Base-by-base conservation (phyloP, 1,139 yeast species). In the Scheffersomyces quercinus region DNA sequence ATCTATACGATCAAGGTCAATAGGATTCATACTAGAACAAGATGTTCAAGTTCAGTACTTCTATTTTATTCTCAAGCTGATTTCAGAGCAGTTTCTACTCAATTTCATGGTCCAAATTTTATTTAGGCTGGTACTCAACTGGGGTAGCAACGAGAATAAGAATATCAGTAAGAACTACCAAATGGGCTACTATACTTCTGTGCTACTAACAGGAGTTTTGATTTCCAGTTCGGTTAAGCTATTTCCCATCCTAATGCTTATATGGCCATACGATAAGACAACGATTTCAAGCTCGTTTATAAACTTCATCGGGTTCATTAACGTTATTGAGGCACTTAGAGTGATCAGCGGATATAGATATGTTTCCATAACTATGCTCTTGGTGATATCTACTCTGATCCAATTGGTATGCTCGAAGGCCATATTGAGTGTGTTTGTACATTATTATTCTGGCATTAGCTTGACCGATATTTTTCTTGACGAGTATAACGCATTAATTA, bases 231-330 rank as follows among this genome's bases (percentile, higher is more conserved):
- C 89, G 0, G 83, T 93, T 34, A 88, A 85, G 57, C 72, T 93
- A 20, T 85, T 91, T 49, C 99, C 99, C 0, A 86, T 95, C n/a
- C 70, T 93, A 30, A 91, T 91, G 91, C 73, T 93, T 32, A 91
- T 95, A 31, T 93, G 99, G 99, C 93, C 96, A 1, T 93, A 93
- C 58, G 97, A 93, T 57, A 62, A 61, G 32, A 78, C 88, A 6
- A 75, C 87, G 0, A 73, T 85, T 6, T 85, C 88, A 0, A 77
- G 83, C 11, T 70, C 73, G 13, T 70, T 83, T 12, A 84, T 87
- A 28, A 80, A 79, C 45, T 68, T 81, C 56, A 26, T 47, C 14
- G 78, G 85, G 4, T 85, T 88, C 1, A 61, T 85, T 42, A 85
- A 81, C 51, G 73, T 83, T 10, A 66, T 85, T 2, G 96, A 88